Conservation (phyloP, 1,284 basidiomycete genomes). For the Ustilago cynodontis region DNA sequence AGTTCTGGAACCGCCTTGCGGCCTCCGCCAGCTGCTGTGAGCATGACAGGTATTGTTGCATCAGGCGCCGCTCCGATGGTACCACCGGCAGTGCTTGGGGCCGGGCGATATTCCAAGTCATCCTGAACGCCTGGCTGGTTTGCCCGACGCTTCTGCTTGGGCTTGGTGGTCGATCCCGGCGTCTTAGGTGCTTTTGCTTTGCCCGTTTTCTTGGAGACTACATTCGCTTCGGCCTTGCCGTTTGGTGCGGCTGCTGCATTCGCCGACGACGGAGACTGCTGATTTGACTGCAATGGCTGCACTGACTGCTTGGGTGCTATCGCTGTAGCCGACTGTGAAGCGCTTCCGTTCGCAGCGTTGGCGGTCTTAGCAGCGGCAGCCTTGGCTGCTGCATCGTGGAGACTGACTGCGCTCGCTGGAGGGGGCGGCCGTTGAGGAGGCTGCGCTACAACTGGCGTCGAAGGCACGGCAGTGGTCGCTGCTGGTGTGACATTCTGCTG, state of each 20-base stretch:
- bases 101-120: constrained; percentile 34
- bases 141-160: constrained; percentile 50
- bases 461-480: neutral
- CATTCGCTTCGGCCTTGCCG: constrained; percentile 6
- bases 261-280: neutral
- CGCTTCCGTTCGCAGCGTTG: constrained; percentile 8
- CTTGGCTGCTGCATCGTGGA: constrained; percentile 34
- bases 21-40: constrained; percentile 56
- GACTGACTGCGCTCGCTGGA: constrained; percentile 42
- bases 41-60: constrained; percentile 35
- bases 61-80: constrained; percentile 55
- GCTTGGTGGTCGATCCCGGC: constrained; percentile 28
- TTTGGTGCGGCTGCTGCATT: neutral
- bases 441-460: constrained; percentile 1
- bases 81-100: constrained; percentile 53
- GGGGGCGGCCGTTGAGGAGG: constrained; percentile 22
- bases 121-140: constrained; percentile 34
- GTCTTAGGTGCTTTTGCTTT: constrained; percentile 28
- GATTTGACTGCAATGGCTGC: neutral
- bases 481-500: constrained; percentile 11
- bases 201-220: constrained; percentile 20
- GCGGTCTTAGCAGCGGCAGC: constrained; percentile 28
- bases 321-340: constrained; percentile 6
- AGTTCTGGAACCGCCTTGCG: constrained; percentile 59
- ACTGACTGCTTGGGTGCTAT: constrained; percentile 12